Base-by-base conservation (phyloP, 345 rosid species). In the Dimocarpus longan region DNA sequence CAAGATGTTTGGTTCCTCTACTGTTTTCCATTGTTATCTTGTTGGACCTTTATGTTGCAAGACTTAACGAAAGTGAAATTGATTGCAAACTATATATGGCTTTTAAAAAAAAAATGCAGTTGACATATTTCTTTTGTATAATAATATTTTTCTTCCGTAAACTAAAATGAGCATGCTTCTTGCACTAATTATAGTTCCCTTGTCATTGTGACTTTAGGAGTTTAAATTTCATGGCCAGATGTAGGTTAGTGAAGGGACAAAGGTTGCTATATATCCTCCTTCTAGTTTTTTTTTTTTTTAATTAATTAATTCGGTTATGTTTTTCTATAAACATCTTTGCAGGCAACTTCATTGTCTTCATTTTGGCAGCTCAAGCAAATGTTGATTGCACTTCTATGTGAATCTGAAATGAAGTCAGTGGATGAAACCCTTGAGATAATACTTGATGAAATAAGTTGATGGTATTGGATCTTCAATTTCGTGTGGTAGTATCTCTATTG, bases 311-410 rank as follows among this genome's bases (percentile, higher is more conserved):
- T 66, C 42, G 54, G 76, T 81, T 79, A 15, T 37, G 52, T 71
- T 50, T 66, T n/a, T 50, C n/a, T 43, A 5, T 40, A 79, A 81
- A 48, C 56, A 43, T 70, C 78, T 39, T 44, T 83, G 79, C 70
- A 37, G 79, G 76, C 71, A 76, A 66, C 79, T 75, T 85, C 77
- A 75, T 80, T 22, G 28, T 82, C 59, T 79, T 85, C 37, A 76
- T 82, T 82, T 84, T 82, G 85, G 81, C 93, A 95, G 98, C 98
- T 96, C n/a, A 96, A 94, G 84, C 98, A 94, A 84, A 96, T 96
- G 99, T 72, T 96, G 83, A 93, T 96, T 85, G 99, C 98, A n/a
- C 98, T 96, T 78, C n/a, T n/a, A n/a, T n/a, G n/a, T n/a, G n/a
- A n/a, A n/a, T n/a, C n/a, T n/a, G n/a, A n/a, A n/a, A n/a, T n/a